A percentile compares a stretch with the other conserved stretches of the same genome.
phyloP scores from a whole-genome alignment of 2,329 filamentous ascomycete genomes.

The Pezicula neosporulosa region DNA sequence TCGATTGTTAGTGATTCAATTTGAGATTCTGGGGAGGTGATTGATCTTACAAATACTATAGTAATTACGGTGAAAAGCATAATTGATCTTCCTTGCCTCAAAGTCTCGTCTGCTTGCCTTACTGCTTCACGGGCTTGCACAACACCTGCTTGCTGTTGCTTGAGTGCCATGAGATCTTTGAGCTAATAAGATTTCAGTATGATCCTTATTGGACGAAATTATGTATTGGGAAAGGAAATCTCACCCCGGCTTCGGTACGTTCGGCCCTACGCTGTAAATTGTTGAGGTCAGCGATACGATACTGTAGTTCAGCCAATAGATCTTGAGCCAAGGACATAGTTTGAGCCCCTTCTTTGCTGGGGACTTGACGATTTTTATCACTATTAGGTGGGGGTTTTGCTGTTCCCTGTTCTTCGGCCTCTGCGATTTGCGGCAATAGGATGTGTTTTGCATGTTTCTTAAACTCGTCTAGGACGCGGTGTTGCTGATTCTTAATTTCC shows the following conservation, averaged over 20 bases:
- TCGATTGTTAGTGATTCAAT: neutral
- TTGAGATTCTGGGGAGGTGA: no score
- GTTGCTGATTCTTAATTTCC: constrained; percentile 26
- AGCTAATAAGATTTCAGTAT: constrained; percentile 5
- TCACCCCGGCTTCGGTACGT: neutral
- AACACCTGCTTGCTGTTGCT: constrained; percentile 43
- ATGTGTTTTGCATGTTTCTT: neutral
- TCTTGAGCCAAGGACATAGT: no score
- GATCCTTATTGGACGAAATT: neutral
- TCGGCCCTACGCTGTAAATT: neutral
- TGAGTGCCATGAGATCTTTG: constrained; percentile 36
- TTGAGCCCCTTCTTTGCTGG: no score
- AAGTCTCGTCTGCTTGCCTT: constrained; percentile 26
- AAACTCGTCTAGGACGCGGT: neutral
- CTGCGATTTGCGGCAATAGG: neutral
- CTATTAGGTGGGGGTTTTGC: no score
- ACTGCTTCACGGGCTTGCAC: constrained; percentile 39
- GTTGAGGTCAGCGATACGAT: no score
- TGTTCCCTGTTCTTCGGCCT: no score
- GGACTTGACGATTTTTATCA: no score
- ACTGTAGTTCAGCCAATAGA: no score
- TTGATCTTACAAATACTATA: constrained; percentile 39
- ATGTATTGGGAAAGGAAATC: no score
- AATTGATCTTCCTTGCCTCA: constrained; percentile 26
- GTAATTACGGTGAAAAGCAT: constrained; percentile 45